Evolutionary conservation across 179 eudicot genomes (phyloP).

Genomic region (Heliamphora ciliata): DNA sequence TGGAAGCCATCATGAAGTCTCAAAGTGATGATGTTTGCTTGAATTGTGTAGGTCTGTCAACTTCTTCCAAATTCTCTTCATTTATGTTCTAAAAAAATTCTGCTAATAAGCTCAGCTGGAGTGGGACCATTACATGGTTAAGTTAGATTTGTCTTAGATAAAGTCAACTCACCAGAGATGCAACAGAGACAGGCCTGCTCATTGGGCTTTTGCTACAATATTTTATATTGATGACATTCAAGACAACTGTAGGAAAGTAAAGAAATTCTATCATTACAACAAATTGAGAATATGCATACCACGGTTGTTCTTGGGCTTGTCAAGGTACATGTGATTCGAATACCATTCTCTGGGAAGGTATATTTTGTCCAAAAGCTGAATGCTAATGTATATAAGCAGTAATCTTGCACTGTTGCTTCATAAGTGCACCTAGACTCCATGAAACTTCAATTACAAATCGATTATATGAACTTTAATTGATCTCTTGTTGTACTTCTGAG

Average conservation of each 20-base stretch:
- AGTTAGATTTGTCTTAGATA: not conserved
- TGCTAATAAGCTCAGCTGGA: conserved; percentile 8
- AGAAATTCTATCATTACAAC: not conserved
- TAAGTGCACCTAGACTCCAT: not conserved
- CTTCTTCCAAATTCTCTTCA: conserved; percentile 13
- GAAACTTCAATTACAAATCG: not conserved
- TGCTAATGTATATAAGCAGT: not conserved
- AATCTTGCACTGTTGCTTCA: not conserved
- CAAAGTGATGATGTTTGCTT: conserved; percentile 88
- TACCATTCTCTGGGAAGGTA: not conserved
- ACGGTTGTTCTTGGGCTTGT: not conserved
- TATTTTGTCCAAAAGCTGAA: not conserved
- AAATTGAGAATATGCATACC: not conserved
- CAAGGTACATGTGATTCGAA: not conserved
- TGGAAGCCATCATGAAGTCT: conserved; percentile 80
- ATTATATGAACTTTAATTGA: not conserved
- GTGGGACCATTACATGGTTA: not conserved
- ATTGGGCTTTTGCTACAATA: not conserved
- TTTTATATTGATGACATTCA: not conserved
- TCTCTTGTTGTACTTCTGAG: conserved; percentile 1
- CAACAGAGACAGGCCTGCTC: not conserved
- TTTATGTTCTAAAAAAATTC: not conserved
- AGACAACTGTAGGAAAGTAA: not conserved
- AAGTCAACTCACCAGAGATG: not conserved
- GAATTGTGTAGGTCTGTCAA: conserved; percentile 72